Base-by-base conservation (phyloP, 257 asterid genomes). In the Scutellaria barbata region DNA sequence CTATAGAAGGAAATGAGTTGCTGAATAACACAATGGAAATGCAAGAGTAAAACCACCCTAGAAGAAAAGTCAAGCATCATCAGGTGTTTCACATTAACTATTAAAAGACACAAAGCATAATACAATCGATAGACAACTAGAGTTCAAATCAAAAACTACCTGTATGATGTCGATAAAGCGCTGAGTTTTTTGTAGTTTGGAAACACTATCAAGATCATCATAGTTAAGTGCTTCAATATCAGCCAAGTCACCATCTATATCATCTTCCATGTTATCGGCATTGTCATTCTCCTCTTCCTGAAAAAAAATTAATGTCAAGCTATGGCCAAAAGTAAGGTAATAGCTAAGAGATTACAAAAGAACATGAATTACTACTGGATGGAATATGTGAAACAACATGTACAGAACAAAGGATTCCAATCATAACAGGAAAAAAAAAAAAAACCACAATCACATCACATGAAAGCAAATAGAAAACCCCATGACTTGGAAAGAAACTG, bases 221-320 rank as follows among this genome's bases (percentile, higher is more conserved):
- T 92, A 89, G 79, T 95, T 95, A 59, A 95, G 92, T 73, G 87
- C 84, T 77, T 95, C 99, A 20, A 95, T 92, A 65, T 95, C 99
- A 10, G 91, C 96, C 72, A 92, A 80, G 80, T 95, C 96, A 71
- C 93, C 99, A 57, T 88, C 92, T 45, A 85, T 66, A 79, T 94
- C 97, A 81, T 94, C 96, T 72, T 91, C 97, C 96, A 91, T 94
- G 61, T 83, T 76, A 8, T 83, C 96, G 4, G 80, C 84, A 66
- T 85, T 84, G 81, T 69, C 85, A 71, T 79, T 77, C 40, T 85
- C 95, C 63, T 72, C 86, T 69, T 86, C 93, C 99, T 94, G 81
- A 71, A 81, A 82, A 59, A 48, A 17, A 68, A 75, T 10, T 20
- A 72, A 20, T 1, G 37, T 63, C 69, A 77, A 66, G 37, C 39